phyloP scores from a whole-genome alignment of 2,329 filamentous ascomycete genomes.

The Nemania sp. region DNA sequence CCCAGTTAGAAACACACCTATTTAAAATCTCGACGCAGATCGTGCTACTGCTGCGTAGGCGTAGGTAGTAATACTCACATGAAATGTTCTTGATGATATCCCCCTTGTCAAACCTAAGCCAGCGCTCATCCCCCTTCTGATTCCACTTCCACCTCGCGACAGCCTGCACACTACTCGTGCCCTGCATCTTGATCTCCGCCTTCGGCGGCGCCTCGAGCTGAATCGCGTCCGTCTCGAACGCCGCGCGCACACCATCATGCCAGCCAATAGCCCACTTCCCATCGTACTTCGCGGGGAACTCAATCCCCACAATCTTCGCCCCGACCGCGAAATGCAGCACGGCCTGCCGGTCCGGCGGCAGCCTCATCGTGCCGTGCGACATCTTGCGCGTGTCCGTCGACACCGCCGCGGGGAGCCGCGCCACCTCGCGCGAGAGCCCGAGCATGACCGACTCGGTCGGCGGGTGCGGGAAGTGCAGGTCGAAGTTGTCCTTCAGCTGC shows the following conservation, averaged over 20 bases:
- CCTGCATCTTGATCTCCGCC: slow-evolving; percentile 60
- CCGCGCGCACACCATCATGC: slow-evolving; percentile 65
- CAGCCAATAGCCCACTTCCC: slow-evolving; percentile 70
- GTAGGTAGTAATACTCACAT: slow-evolving; percentile 47
- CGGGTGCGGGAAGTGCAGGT: slow-evolving; percentile 62
- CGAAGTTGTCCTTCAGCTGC: slow-evolving; percentile 62
- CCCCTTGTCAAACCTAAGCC: slow-evolving; percentile 73
- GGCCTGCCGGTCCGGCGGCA: slow-evolving; percentile 59
- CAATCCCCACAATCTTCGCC: slow-evolving; percentile 62
- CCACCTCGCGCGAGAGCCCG: slow-evolving; percentile 57
- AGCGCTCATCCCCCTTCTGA: slow-evolving; percentile 59
- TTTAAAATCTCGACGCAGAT: too few relatives aligned
- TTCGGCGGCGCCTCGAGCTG: slow-evolving; percentile 61
- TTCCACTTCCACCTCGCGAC: slow-evolving; percentile 66
- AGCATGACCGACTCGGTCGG: slow-evolving; percentile 57
- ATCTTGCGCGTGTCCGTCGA: slow-evolving; percentile 62
- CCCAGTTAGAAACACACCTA: not conserved
- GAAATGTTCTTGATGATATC: slow-evolving; percentile 73
- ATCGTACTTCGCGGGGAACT: slow-evolving; percentile 63
- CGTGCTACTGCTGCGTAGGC: too few relatives aligned
- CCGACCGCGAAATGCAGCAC: slow-evolving; percentile 62
- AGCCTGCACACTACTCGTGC: slow-evolving; percentile 61
- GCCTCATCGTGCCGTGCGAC: slow-evolving; percentile 59
- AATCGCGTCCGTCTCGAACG: slow-evolving; percentile 62
- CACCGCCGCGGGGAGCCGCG: slow-evolving; percentile 58